A percentile compares a stretch with the other conserved stretches of the same genome.
Conservation (phyloP, 148 eudicot genomes). For the Chenopodium suecicum region DNA sequence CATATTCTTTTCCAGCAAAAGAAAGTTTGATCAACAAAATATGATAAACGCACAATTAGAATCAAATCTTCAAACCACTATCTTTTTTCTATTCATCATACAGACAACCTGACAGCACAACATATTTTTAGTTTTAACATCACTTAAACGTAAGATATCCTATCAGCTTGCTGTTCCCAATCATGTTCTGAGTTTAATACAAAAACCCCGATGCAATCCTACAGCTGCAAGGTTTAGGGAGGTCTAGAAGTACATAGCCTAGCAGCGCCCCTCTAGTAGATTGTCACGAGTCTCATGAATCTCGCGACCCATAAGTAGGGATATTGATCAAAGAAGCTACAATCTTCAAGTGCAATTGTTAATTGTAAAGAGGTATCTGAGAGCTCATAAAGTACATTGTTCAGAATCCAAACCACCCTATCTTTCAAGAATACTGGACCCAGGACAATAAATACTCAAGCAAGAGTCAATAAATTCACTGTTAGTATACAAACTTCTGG, state of each 20-base stretch:
- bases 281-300: neutral
- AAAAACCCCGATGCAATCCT: neutral
- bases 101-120: neutral
- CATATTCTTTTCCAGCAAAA: neutral
- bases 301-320: neutral
- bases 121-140: neutral
- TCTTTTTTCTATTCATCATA: neutral
- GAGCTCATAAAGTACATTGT: neutral
- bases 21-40: neutral
- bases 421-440: neutral
- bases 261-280: neutral
- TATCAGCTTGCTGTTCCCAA: neutral
- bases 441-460: neutral
- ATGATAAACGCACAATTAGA: neutral
- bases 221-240: neutral
- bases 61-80: neutral
- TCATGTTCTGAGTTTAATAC: neutral
- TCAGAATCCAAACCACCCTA: neutral
- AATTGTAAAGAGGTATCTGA: neutral
- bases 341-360: neutral
- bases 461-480: neutral
- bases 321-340: neutral
- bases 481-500: neutral
- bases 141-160: neutral
- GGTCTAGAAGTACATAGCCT: neutral